Conservation (phyloP, 345 rosid species). For the Moricandia arvensis region DNA sequence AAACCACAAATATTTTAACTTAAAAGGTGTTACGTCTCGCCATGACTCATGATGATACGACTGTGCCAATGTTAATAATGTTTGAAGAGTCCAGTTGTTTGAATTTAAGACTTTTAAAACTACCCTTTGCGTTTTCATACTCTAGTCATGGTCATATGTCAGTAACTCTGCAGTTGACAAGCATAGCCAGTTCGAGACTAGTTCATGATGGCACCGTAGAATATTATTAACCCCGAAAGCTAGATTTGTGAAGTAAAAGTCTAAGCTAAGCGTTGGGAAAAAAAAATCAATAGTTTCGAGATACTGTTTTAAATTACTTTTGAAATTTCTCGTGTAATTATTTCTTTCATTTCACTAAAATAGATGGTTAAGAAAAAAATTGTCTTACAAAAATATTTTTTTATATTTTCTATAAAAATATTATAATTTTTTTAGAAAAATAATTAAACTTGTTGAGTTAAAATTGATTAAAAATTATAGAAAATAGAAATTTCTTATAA, state of each 20-base stretch:
- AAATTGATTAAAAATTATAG: no score
- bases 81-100: background rate
- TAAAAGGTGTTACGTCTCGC: background rate
- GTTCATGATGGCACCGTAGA: background rate
- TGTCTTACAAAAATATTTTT: no score
- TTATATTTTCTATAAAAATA: no score
- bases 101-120: background rate
- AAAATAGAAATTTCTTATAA: no score
- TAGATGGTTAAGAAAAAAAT: no score
- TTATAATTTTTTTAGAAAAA: no score
- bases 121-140: background rate
- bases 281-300: background rate
- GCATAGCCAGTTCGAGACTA: background rate
- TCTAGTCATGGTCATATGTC: background rate
- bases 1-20: background rate
- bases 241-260: background rate
- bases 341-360: no score
- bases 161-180: background rate
- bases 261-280: constrained; percentile 22
- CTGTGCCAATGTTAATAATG: background rate
- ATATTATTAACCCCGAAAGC: background rate
- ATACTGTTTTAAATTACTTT: background rate
- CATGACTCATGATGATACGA: background rate
- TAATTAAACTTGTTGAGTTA: no score
- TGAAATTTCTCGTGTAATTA: background rate